phyloP scores from a whole-genome alignment of 2,329 filamentous ascomycete species.

The Tolypocladium album region DNA sequence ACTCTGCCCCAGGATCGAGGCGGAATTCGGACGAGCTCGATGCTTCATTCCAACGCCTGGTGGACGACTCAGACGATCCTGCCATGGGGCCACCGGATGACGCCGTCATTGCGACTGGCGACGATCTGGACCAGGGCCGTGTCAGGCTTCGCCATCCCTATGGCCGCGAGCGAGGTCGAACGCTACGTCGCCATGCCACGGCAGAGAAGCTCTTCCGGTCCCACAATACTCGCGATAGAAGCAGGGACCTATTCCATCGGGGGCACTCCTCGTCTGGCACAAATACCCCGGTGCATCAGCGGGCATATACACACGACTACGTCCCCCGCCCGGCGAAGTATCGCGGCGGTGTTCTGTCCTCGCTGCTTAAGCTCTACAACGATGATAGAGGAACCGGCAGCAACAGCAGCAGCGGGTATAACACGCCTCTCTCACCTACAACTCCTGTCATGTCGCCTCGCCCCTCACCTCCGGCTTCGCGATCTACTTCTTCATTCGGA shows the following conservation, averaged over 20 bases:
- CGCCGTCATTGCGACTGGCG: conserved; percentile 4
- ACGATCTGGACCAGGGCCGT: conserved; percentile 2
- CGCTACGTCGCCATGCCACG: conserved; percentile 11
- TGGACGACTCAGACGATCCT: conserved; percentile 18
- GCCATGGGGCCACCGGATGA: conserved; percentile 7
- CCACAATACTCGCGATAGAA: conserved; percentile 17
- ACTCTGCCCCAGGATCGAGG: conserved; percentile 24
- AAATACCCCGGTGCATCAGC: conserved; percentile 28
- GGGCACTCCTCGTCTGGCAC: conserved; percentile 21
- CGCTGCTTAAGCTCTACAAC: conserved; percentile 60
- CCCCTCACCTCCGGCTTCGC: conserved; percentile 28
- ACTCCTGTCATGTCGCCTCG: conserved; percentile 30
- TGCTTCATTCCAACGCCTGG: conserved; percentile 20
- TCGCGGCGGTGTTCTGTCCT: conserved; percentile 62
- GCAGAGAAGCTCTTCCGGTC: conserved; percentile 25
- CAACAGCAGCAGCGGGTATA: conserved; percentile 25
- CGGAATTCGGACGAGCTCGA: conserved; percentile 22
- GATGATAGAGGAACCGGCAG: conserved; percentile 26
- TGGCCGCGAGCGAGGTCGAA: conserved; percentile 10
- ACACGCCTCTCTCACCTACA: conserved; percentile 27
- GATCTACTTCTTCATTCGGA: conserved; percentile 26
- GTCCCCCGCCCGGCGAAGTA: conserved; percentile 58
- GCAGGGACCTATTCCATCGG: conserved; percentile 18
- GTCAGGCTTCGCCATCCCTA: conserved; percentile 13
- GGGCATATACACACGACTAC: conserved; percentile 43